Percentiles rank a stretch among this genome's conserved stretches.
Conservation (phyloP, 352 stramenopile species). For the Globisporangium takayamanum region DNA sequence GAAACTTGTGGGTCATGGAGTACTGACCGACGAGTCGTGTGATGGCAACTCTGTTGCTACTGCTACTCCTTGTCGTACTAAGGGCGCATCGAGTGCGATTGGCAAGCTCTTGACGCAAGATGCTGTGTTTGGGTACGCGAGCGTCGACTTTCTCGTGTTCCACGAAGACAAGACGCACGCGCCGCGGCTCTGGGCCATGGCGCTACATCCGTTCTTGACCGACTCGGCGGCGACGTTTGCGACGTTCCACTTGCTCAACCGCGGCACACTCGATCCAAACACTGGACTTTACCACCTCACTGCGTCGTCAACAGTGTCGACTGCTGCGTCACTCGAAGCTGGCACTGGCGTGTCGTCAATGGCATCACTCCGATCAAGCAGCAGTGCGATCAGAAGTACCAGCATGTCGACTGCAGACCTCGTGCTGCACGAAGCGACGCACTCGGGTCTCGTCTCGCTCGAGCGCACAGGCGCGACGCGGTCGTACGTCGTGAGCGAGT, state of each 20-base stretch:
- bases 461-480: slow-evolving; percentile 22
- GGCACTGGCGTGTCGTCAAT: neutral
- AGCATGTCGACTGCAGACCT: slow-evolving; percentile 10
- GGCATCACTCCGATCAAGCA: neutral
- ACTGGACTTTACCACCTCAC: slow-evolving; percentile 33
- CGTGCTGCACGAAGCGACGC: slow-evolving; percentile 25
- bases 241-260: slow-evolving; percentile 60
- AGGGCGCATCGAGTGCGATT: slow-evolving; percentile 46
- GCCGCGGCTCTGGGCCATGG: slow-evolving; percentile 66
- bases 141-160: slow-evolving; percentile 75
- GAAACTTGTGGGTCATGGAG: too few relatives aligned
- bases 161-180: slow-evolving; percentile 38
- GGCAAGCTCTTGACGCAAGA: slow-evolving; percentile 30
- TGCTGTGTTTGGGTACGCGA: slow-evolving; percentile 75
- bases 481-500: slow-evolving; percentile 65
- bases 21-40: too few relatives aligned
- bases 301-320: slow-evolving; percentile 10
- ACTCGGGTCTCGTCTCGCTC: slow-evolving; percentile 13
- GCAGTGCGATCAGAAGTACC: too few relatives aligned
- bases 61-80: neutral
- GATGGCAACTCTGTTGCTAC: neutral
- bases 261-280: slow-evolving; percentile 26
- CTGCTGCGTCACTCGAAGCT: neutral
- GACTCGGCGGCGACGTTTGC: slow-evolving; percentile 69
- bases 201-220: slow-evolving; percentile 70